Percentiles rank a stretch among this genome's conserved stretches.
Conservation (phyloP, 2,329 filamentous ascomycete genomes). For the Fusarium heterosporum region DNA sequence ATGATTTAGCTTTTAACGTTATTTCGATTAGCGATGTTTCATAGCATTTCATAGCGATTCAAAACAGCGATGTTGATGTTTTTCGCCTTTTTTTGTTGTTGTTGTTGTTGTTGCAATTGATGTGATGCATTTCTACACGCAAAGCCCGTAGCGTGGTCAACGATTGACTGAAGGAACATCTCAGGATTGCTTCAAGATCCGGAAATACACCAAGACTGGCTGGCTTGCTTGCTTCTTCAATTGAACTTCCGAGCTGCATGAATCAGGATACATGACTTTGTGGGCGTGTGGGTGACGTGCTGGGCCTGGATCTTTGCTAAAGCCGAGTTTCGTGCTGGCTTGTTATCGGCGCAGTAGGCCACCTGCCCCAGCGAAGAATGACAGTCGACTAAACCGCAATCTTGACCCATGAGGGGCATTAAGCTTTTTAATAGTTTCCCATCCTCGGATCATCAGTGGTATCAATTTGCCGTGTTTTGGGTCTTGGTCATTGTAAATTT, state of each 20-base stretch:
- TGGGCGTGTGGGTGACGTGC: no score
- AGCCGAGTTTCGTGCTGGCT: neutral
- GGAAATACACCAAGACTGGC: no score
- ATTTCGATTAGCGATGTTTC: conserved; percentile 19
- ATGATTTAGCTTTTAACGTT: conserved; percentile 8
- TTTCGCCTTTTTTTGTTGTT: no score
- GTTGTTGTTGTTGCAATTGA: neutral
- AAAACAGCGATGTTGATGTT: neutral
- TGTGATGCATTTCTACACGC: neutral
- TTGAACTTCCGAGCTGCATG: no score
- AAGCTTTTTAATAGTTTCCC: neutral
- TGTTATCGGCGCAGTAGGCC: neutral
- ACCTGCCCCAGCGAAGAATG: neutral
- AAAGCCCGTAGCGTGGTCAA: neutral
- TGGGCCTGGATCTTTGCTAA: no score
- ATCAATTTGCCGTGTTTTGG: neutral
- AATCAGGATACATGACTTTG: no score
- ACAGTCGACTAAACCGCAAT: neutral
- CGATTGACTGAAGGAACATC: neutral
- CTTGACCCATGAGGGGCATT: neutral
- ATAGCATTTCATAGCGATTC: conserved; percentile 1
- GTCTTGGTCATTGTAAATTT: no score
- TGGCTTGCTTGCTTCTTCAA: no score
- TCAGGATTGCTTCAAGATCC: no score
- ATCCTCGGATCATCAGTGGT: no score